Evolutionary conservation across 2,329 filamentous ascomycete species (phyloP).

Genomic region (Xylariaceae sp.): DNA sequence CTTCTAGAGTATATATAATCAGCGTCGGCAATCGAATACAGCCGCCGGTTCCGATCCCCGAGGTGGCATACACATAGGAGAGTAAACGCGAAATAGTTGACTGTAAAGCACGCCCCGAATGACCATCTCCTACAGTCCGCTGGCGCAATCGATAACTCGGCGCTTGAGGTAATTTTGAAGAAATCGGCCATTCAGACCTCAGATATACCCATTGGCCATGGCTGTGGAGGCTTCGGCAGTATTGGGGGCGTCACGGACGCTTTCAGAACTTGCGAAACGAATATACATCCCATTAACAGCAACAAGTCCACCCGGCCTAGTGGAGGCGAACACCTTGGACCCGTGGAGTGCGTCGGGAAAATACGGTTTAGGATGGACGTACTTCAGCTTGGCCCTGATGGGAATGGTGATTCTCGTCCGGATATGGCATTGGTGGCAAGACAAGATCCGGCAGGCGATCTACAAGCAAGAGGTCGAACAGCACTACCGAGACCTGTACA

Average conservation of each 20-base stretch:
- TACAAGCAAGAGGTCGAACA: constrained; percentile 81
- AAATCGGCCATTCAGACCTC: neutral
- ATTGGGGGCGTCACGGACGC: constrained; percentile 38
- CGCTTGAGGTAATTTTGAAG: constrained; percentile 4
- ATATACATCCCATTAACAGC: constrained; percentile 63
- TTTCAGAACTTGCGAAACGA: constrained; percentile 52
- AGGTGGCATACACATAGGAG: constrained; percentile 1
- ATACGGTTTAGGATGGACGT: constrained; percentile 86
- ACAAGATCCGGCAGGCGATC: constrained; percentile 87
- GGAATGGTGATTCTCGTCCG: constrained; percentile 68
- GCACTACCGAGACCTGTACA: constrained; percentile 60
- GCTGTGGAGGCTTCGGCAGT: constrained; percentile 40
- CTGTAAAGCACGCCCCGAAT: neutral
- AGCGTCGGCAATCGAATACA: constrained; percentile 10
- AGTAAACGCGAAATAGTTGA: neutral
- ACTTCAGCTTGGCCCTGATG: constrained; percentile 77
- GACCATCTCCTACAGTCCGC: neutral
- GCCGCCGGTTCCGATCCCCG: neutral
- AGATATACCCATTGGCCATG: constrained; percentile 39
- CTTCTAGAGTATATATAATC: constrained; percentile 6
- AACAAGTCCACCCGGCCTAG: constrained; percentile 61
- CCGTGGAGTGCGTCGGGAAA: constrained; percentile 82
- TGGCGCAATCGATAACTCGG: neutral
- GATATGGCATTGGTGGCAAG: constrained; percentile 87
- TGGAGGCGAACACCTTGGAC: constrained; percentile 68